Conservation (phyloP, 2,329 filamentous ascomycete genomes). For the Calonectria henricotiae region DNA sequence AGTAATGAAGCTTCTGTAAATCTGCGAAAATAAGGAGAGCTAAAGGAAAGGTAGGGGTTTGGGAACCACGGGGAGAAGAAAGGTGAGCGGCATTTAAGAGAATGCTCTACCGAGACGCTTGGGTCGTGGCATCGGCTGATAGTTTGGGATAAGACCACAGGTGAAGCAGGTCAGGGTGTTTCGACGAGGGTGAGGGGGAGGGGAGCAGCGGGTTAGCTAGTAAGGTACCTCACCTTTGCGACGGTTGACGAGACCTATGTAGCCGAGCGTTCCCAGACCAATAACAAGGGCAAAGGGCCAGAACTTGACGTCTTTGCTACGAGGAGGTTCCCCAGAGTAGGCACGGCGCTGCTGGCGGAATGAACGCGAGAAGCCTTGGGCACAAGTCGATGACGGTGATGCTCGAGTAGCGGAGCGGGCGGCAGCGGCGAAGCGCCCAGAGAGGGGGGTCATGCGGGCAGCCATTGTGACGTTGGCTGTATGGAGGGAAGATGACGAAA, state of each 20-base stretch:
- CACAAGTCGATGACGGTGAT: conserved; percentile 35
- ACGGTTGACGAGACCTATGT: conserved; percentile 67
- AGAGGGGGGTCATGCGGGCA: conserved; percentile 53
- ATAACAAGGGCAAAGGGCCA: conserved; percentile 72
- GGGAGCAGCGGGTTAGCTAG: conserved; percentile 23
- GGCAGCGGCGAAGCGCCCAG: conserved; percentile 51
- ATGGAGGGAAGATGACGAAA: conserved; percentile 12
- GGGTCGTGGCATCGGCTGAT: conserved; percentile 37
- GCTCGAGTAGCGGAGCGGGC: conserved; percentile 42
- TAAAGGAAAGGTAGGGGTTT: conserved; percentile 23
- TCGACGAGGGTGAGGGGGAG: conserved; percentile 29
- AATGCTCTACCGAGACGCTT: conserved; percentile 34
- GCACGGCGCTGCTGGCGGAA: conserved; percentile 50
- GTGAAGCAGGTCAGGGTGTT: conserved; percentile 25
- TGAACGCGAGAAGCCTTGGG: conserved; percentile 37
- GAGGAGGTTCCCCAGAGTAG: conserved; percentile 65
- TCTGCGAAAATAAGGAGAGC: conserved; percentile 26
- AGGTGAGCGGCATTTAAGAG: conserved; percentile 26
- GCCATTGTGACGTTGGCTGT: conserved; percentile 52
- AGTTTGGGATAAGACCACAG: conserved; percentile 27
- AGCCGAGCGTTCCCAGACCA: conserved; percentile 65
- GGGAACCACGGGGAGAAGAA: conserved; percentile 1
- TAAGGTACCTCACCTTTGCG: conserved; percentile 63
- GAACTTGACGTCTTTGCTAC: conserved; percentile 67
- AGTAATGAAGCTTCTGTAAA: conserved; percentile 15